These are phyloP conservation scores for Aphanoascus verrucosus DNA, from an alignment of 2,329 filamentous ascomycete genomes.

Conservation along the genomic window DNA sequence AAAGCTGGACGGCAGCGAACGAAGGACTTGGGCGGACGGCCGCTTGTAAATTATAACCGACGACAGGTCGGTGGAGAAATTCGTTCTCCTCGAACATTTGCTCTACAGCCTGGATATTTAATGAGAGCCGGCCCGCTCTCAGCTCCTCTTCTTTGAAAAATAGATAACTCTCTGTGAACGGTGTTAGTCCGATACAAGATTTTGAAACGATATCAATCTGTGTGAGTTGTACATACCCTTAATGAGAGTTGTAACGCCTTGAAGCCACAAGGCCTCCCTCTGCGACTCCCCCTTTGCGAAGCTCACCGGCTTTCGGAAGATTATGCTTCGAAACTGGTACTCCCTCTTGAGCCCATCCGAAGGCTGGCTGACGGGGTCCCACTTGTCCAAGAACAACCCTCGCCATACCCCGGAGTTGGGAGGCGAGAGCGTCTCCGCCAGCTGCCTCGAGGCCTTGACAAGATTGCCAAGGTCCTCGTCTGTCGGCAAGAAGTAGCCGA, in stretches of 20 bases:
- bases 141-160: not conserved
- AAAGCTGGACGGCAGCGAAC: slow-evolving; percentile 21
- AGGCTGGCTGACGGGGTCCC: slow-evolving; percentile 22
- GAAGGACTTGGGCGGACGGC: slow-evolving; percentile 10
- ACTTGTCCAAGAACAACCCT: slow-evolving; percentile 24
- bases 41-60: not conserved
- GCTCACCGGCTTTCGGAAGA: slow-evolving; percentile 23
- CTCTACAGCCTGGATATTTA: not conserved
- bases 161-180: not conserved
- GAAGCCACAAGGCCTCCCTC: slow-evolving; percentile 24
- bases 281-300: slow-evolving; percentile 21
- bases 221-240: slow-evolving; percentile 9
- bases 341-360: slow-evolving; percentile 24
- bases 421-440: slow-evolving; percentile 21
- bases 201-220: too few relatives aligned
- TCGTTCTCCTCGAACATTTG: not conserved
- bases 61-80: not conserved
- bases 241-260: slow-evolving; percentile 24
- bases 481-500: slow-evolving; percentile 21
- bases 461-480: slow-evolving; percentile 28
- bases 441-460: slow-evolving; percentile 20
- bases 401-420: slow-evolving; percentile 28
- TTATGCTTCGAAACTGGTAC: slow-evolving; percentile 29
- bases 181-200: slow-evolving; percentile 18
- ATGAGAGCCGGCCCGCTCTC: not conserved